Base-by-base conservation (phyloP, 164 flowering plant genomes). In the Vitis rupestris region DNA sequence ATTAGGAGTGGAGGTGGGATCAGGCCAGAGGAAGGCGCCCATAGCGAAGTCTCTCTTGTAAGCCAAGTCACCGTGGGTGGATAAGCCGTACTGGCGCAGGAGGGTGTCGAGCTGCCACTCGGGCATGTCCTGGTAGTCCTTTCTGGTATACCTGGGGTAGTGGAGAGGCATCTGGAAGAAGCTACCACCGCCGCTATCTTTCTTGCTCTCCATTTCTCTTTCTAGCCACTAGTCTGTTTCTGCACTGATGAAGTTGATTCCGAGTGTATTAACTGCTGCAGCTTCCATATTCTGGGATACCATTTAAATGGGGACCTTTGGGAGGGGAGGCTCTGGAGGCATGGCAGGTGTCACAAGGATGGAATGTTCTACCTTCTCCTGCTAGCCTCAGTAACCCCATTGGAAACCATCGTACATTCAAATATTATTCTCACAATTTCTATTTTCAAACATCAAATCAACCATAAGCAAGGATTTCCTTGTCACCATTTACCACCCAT, bases 21-120 rank as follows among this genome's bases (percentile, higher is more conserved):
- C 27, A 23, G 86, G 78, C 91, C 94, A 89, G 30, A 84, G 81
- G 79, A 89, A 89, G 10, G 94, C 80, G 11, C 90, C 91, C 75
- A 87, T 86, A 9, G 94, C 94, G 29, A 83, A 86, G 63, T 84
- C 73, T 69, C 87, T 74, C 81, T 87, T 87, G 78, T 72, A 73
- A 48, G 75, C 78, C 60, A 89, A 63, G 66, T 82, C 84, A 0
- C 91, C 90, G 0, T 44, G 19, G 0, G 56, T 56, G 0, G 84
- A 63, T 61, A 89, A 61, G 2, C 91, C 91, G 52, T 87, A 89
- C n/a, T 81, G 81, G 79, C 72, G 0, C 6, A 87, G 81, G 4
- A 89, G 86, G 47, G 75, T 72, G 67, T 89, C 86, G 2, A 87
- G 76, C 71, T 76, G 59, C 80, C 80, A 76, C 65, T 89, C 91